A percentile compares a stretch with the other conserved stretches of the same genome.
Conservation (phyloP, 192 early-diverging fungal species). For the Linnemannia exigua region DNA sequence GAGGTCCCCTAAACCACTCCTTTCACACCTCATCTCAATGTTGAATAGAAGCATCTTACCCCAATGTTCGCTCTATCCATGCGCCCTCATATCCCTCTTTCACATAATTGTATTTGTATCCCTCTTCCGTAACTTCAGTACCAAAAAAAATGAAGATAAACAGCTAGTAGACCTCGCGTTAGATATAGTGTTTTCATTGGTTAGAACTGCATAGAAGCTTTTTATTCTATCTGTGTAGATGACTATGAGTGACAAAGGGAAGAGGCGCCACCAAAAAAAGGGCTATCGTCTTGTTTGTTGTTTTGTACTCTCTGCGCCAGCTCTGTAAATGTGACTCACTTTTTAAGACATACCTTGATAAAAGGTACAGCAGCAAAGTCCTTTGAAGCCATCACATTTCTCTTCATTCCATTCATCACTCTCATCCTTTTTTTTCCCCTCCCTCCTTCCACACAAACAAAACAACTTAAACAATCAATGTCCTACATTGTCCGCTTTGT, state of each 20-base stretch:
- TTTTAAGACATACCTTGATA: background rate
- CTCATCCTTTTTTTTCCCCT: background rate
- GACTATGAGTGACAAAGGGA: background rate
- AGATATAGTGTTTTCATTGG: background rate
- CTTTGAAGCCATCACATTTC: background rate
- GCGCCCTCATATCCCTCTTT: background rate
- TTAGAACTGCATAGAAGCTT: background rate
- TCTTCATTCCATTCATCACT: background rate
- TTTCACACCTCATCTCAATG: background rate
- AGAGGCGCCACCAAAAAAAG: background rate
- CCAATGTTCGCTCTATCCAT: background rate
- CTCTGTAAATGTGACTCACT: background rate
- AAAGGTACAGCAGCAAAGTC: background rate
- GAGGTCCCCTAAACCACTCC: background rate
- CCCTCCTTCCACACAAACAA: too few relatives aligned
- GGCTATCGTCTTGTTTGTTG: background rate
- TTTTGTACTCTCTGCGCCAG: background rate
- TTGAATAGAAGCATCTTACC: background rate
- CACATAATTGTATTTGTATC: background rate
- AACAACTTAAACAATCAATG: conserved; percentile 10
- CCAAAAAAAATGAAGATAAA: background rate
- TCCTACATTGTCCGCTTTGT: conserved; percentile 31
- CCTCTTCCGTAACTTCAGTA: background rate
- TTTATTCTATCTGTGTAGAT: background rate
- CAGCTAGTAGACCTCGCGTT: background rate